These are phyloP conservation scores for Pyrrhoderma noxium DNA, from an alignment of 1,284 basidiomycete species.

Conservation along the genomic window DNA sequence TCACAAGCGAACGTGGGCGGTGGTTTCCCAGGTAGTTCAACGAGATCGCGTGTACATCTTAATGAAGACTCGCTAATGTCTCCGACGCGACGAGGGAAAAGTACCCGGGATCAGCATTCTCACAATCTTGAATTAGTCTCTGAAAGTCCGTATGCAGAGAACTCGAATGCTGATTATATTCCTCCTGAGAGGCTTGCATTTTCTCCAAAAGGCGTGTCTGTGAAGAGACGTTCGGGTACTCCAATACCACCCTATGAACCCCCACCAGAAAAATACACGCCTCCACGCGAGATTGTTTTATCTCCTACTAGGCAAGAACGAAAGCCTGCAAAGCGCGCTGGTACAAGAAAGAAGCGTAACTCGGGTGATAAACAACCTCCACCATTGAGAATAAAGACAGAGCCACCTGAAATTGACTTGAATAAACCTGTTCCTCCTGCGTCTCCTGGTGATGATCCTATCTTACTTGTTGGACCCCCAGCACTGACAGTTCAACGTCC, in stretches of 20 bases:
- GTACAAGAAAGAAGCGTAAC: slow-evolving; percentile 20
- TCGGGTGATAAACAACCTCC: slow-evolving; percentile 24
- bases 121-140: slow-evolving; percentile 23
- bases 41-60: slow-evolving; percentile 2
- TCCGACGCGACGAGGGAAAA: slow-evolving; percentile 21
- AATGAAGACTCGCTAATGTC: slow-evolving; percentile 20
- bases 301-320: slow-evolving; percentile 26
- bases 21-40: slow-evolving; percentile 3
- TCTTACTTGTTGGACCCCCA: slow-evolving; percentile 47
- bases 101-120: slow-evolving; percentile 21
- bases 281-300: slow-evolving; percentile 53
- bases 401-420: slow-evolving; percentile 57
- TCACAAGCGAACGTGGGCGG: background rate
- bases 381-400: slow-evolving; percentile 43
- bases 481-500: slow-evolving; percentile 16
- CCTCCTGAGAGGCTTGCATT: slow-evolving; percentile 26
- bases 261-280: slow-evolving; percentile 57
- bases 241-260: slow-evolving; percentile 58
- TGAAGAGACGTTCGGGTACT: slow-evolving; percentile 32
- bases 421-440: slow-evolving; percentile 52
- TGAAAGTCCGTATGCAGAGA: slow-evolving; percentile 39
- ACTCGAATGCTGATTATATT: slow-evolving; percentile 46
- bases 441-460: slow-evolving; percentile 66
- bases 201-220: slow-evolving; percentile 20
- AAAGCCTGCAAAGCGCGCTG: slow-evolving; percentile 25